phyloP scores from a whole-genome alignment of 2,329 filamentous ascomycete genomes.

The Massarina eburnea region DNA sequence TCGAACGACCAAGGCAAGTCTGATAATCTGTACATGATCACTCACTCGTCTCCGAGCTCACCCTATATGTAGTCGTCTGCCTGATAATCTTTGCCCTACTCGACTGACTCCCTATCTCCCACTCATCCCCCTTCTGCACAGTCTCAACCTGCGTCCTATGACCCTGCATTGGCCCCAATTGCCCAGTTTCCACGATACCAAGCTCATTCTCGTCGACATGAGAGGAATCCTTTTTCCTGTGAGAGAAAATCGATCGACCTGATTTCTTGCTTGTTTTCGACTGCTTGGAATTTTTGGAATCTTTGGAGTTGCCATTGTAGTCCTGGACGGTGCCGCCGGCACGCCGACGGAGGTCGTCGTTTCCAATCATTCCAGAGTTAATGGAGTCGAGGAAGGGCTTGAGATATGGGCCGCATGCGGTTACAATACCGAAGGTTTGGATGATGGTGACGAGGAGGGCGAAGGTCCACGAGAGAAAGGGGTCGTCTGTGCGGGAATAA shows the following conservation, averaged over 20 bases:
- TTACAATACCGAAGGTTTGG: constrained; percentile 5
- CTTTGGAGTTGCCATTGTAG: not conserved
- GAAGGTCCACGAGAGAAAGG: constrained; percentile 7
- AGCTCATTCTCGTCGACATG: no score
- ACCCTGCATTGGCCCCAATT: no score
- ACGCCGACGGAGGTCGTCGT: constrained; percentile 8
- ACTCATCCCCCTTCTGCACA: no score
- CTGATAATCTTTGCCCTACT: no score
- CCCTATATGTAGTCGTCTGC: no score
- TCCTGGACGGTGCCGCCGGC: not conserved
- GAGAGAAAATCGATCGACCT: not conserved
- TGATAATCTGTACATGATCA: no score
- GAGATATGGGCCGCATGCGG: constrained; percentile 7
- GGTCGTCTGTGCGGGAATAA: constrained; percentile 5
- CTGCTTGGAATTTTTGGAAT: not conserved
- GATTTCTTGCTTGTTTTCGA: not conserved
- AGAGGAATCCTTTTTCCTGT: not conserved
- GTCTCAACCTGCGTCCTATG: no score
- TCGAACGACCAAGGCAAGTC: no score
- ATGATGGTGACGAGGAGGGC: constrained; percentile 1
- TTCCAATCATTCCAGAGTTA: constrained; percentile 10
- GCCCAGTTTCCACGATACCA: no score
- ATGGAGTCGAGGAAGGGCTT: constrained; percentile 7
- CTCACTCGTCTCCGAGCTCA: no score
- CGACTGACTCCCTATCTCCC: no score